Percentiles rank a stretch among this genome's conserved stretches.
Evolutionary conservation across 2,329 filamentous ascomycete species (phyloP).

Genomic region (Fusarium tricinctum): DNA sequence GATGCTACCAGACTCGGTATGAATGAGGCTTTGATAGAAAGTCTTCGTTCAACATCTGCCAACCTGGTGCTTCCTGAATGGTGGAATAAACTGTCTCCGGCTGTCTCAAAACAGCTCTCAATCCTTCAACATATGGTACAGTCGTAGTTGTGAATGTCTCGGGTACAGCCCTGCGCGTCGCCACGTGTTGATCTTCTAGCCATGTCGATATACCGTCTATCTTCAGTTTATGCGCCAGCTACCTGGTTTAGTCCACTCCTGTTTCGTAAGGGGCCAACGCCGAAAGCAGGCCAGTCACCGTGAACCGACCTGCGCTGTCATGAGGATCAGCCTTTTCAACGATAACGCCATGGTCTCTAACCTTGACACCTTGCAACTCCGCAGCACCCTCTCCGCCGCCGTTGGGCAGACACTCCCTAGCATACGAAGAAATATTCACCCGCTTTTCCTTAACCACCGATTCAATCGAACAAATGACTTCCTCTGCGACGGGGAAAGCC

Average conservation of each 20-base stretch:
- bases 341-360: constrained; percentile 31
- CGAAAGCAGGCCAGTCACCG: constrained; percentile 23
- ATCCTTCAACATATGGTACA: background rate
- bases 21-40: too few species aligned
- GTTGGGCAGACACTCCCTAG: constrained; percentile 20
- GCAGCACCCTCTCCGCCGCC: background rate
- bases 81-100: background rate
- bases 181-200: background rate
- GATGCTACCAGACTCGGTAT: too few species aligned
- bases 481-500: constrained; percentile 24
- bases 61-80: background rate
- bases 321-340: constrained; percentile 9
- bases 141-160: background rate
- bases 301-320: background rate
- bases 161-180: background rate
- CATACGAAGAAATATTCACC: constrained; percentile 20
- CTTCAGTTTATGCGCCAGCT: background rate
- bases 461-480: constrained; percentile 29
- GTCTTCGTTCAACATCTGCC: too few species aligned
- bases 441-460: constrained; percentile 15
- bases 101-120: background rate
- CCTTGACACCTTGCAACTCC: constrained; percentile 21
- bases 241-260: background rate
- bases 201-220: background rate
- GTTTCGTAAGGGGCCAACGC: constrained; percentile 5